These are phyloP conservation scores for Plasmodium gallinaceum DNA, from an alignment of 169 alveolate species.

Conservation along the genomic window DNA sequence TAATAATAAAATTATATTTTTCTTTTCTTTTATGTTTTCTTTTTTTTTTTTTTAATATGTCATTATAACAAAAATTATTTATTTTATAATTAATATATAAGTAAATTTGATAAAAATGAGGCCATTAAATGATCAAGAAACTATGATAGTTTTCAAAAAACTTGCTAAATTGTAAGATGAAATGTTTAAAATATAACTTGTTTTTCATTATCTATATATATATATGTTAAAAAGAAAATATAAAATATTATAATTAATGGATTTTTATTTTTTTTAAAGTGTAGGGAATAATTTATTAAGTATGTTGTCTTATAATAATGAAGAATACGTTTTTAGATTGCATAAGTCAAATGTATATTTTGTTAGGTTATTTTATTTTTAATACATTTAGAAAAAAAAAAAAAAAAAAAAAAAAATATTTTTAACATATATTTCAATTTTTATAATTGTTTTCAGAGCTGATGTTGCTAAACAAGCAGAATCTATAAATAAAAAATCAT, in stretches of 20 bases:
- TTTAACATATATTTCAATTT: not conserved
- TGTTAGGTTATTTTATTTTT: conserved; percentile 32
- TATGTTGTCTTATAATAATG: conserved; percentile 71
- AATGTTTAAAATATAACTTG: not conserved
- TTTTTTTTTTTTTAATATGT: too few species aligned
- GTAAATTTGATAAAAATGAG: conserved; percentile 40
- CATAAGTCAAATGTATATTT: conserved; percentile 51
- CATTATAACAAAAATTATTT: too few species aligned
- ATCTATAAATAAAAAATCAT: conserved; percentile 68
- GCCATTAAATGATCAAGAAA: conserved; percentile 75
- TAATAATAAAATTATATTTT: too few species aligned
- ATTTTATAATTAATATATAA: too few species aligned
- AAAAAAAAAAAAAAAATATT: not conserved
- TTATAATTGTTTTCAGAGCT: conserved; percentile 25
- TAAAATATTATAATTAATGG: not conserved
- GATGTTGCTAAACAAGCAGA: conserved; percentile 64
- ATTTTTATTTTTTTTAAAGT: conserved; percentile 24
- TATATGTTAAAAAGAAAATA: conserved; percentile 7
- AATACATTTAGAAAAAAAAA: too few species aligned
- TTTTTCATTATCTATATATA: not conserved
- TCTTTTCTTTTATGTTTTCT: too few species aligned
- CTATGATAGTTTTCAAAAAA: conserved; percentile 74
- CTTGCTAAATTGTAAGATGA: conserved; percentile 65
- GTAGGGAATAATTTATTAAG: conserved; percentile 74
- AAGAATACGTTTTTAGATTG: conserved; percentile 59